These are phyloP conservation scores for Globisporangium carolinianum DNA, from an alignment of 352 stramenopile genomes.

Conservation along the genomic window DNA sequence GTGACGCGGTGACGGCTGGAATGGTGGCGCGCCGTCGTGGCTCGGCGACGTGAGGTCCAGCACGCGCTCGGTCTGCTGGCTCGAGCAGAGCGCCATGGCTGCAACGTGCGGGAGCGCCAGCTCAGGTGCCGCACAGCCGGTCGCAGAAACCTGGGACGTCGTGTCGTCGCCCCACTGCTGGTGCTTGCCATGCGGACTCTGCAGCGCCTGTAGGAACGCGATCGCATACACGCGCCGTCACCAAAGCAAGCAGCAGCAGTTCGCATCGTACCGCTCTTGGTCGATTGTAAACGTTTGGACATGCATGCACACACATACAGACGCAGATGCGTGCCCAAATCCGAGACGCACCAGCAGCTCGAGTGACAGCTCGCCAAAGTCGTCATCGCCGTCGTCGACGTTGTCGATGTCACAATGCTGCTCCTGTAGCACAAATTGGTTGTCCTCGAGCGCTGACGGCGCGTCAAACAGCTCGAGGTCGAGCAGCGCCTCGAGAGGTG, in stretches of 20 bases:
- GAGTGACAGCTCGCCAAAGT: conserved; percentile 29
- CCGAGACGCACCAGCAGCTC: conserved; percentile 40
- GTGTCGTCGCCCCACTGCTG: conserved; percentile 42
- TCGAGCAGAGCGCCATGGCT: neutral
- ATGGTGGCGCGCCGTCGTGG: conserved; percentile 25
- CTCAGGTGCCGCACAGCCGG: conserved; percentile 3
- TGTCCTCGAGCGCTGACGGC: conserved; percentile 14
- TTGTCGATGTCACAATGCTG: neutral
- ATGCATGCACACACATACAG: neutral
- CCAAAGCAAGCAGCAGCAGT: too few species aligned
- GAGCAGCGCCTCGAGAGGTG: conserved; percentile 32
- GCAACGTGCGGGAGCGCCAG: neutral
- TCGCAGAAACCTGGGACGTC: too few species aligned
- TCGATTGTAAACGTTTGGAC: neutral
- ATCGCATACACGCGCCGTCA: too few species aligned
- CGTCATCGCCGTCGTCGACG: neutral
- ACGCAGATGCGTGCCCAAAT: too few species aligned
- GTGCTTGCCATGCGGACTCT: conserved; percentile 58
- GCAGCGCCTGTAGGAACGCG: conserved; percentile 37
- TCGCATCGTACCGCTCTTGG: too few species aligned
- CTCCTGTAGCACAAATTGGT: conserved; percentile 17
- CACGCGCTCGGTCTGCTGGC: neutral
- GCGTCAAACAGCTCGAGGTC: conserved; percentile 51
- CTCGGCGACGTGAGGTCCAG: conserved; percentile 37
- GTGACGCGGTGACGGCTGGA: conserved; percentile 27